Conservation (phyloP, 228 moss, liverwort and hornwort genomes). For the Sphagnum fallax region DNA sequence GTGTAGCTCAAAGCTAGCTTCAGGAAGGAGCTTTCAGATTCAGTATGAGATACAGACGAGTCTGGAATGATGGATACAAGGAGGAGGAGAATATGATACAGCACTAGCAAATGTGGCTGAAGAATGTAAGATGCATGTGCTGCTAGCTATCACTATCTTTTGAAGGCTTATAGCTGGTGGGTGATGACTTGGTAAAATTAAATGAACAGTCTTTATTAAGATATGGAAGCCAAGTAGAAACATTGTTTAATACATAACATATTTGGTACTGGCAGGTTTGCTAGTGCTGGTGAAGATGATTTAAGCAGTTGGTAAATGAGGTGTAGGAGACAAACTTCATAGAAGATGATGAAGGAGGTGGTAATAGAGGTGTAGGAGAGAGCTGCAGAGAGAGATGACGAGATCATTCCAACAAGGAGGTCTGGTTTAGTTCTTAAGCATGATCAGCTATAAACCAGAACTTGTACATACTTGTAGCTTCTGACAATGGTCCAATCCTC, state of each 20-base stretch:
- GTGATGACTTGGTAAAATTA: background rate
- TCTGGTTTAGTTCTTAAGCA: slow-evolving; percentile 27
- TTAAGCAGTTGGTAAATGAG: slow-evolving; percentile 3
- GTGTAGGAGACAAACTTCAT: slow-evolving; percentile 2
- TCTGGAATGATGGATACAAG: slow-evolving; percentile 22
- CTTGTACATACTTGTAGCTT: slow-evolving; percentile 52
- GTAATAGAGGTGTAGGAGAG: slow-evolving; percentile 19
- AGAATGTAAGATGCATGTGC: background rate
- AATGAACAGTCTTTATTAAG: too few relatives aligned
- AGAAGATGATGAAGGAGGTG: slow-evolving; percentile 17
- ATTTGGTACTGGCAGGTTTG: slow-evolving; percentile 1
- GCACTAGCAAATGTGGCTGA: slow-evolving; percentile 1
- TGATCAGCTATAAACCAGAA: slow-evolving; percentile 24
- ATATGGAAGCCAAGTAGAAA: background rate
- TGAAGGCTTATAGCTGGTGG: background rate
- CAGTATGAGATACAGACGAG: slow-evolving; percentile 20
- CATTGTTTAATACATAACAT: slow-evolving; percentile 6
- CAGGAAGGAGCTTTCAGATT: slow-evolving; percentile 27
- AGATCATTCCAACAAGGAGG: slow-evolving; percentile 27
- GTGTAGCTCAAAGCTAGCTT: slow-evolving; percentile 57
- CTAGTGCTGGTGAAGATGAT: slow-evolving; percentile 12
- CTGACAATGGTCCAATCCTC: slow-evolving; percentile 23
- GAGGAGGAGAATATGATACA: slow-evolving; percentile 28
- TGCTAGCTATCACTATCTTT: background rate
- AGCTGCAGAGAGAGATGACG: slow-evolving; percentile 18